phyloP scores from a whole-genome alignment of 208 protist species.

The Tritrichomonas musculus region DNA sequence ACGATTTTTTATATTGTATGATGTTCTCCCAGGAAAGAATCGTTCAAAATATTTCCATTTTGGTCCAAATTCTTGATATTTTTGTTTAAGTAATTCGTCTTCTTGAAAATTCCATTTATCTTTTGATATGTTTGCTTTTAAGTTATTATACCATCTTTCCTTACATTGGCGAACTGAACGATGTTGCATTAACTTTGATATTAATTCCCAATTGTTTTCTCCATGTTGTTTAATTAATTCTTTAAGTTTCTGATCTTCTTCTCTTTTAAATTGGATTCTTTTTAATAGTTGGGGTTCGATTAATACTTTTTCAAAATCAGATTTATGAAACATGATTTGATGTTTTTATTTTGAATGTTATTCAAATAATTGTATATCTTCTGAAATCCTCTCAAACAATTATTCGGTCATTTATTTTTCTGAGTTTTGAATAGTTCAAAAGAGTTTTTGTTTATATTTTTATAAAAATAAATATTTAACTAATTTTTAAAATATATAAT shows the following conservation, averaged over 20 bases:
- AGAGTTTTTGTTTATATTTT: too few species aligned
- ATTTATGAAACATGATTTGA: too few species aligned
- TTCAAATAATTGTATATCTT: too few species aligned
- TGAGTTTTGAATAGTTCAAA: too few species aligned
- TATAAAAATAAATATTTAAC: too few species aligned
- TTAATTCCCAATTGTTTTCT: not conserved
- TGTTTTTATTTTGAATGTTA: too few species aligned
- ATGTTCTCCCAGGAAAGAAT: conserved; percentile 38
- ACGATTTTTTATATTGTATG: conserved; percentile 54
- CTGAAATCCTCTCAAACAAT: too few species aligned
- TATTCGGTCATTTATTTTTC: too few species aligned
- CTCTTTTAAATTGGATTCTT: too few species aligned
- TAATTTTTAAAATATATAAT: too few species aligned
- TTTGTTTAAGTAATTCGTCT: conserved; percentile 31
- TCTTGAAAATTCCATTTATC: conserved; percentile 48
- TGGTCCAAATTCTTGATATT: not conserved
- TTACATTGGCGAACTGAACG: not conserved
- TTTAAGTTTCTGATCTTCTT: not conserved
- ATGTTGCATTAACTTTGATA: not conserved
- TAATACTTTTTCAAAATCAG: too few species aligned
- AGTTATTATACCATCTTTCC: not conserved
- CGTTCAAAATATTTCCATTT: not conserved
- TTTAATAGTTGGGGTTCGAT: too few species aligned
- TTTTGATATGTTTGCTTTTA: conserved; percentile 38
- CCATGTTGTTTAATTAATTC: not conserved